These are phyloP conservation scores for Aspergillus panamensis DNA, from an alignment of 495 filamentous ascomycete genomes.

Conservation along the genomic window DNA sequence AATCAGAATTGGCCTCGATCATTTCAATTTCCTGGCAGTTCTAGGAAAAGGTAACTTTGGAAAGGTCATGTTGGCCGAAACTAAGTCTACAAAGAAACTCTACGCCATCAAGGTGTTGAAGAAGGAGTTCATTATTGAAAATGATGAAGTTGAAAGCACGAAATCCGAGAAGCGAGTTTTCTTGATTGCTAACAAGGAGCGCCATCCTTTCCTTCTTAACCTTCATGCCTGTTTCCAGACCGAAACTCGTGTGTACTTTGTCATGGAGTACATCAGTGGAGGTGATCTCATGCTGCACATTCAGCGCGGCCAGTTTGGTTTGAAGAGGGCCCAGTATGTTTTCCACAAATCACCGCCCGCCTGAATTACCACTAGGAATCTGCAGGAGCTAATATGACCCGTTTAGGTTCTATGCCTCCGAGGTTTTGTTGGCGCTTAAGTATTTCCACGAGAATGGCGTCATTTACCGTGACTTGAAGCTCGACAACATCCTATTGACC, in stretches of 20 bases:
- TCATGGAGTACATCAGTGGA: conserved; percentile 99
- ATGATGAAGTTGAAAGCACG: conserved; percentile 99
- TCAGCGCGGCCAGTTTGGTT: conserved; percentile 91
- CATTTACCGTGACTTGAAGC: conserved; percentile 98
- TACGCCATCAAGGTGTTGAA: conserved; percentile 99
- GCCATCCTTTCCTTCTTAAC: conserved; percentile 93
- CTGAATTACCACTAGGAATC: background rate
- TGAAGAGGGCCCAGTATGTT: conserved; percentile 90
- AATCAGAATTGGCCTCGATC: conserved; percentile 85
- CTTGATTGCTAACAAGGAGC: conserved; percentile 94
- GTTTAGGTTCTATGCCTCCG: conserved; percentile 91
- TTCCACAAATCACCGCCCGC: background rate
- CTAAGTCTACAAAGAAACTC: conserved; percentile 83
- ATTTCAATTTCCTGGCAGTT: conserved; percentile 99
- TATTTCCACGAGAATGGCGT: conserved; percentile 99
- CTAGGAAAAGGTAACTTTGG: conserved; percentile 99
- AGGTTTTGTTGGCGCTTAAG: conserved; percentile 95
- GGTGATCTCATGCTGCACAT: conserved; percentile 99
- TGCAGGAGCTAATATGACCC: background rate
- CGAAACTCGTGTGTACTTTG: conserved; percentile 97
- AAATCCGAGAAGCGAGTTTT: conserved; percentile 97
- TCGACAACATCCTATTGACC: conserved; percentile 96
- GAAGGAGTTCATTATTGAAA: conserved; percentile 99
- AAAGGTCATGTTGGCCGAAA: conserved; percentile 99
- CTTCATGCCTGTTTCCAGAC: conserved; percentile 99